Conservation (phyloP, 345 rosid species). For the Noccaea bulbosa region DNA sequence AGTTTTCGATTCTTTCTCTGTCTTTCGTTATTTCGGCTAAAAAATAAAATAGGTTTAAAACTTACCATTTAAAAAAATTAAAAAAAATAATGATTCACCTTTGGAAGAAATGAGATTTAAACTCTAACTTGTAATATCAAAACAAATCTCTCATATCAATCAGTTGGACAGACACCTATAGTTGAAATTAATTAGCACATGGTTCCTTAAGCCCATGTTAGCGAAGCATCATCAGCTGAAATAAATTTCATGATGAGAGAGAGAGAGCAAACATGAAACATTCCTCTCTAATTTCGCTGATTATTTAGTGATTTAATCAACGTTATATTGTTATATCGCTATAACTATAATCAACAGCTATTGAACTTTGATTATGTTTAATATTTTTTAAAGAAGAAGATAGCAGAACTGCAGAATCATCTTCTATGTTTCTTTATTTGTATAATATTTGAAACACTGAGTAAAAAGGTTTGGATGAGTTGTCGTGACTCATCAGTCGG, state of each 20-base stretch:
- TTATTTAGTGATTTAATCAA: not conserved
- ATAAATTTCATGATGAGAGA: not conserved
- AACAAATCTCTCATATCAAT: not conserved
- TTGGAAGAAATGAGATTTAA: not conserved
- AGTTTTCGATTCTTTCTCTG: too few relatives aligned
- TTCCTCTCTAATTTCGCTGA: constrained; percentile 21
- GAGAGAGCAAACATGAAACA: constrained; percentile 33
- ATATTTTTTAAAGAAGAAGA: not conserved
- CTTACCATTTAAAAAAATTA: too few relatives aligned
- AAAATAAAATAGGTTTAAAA: too few relatives aligned
- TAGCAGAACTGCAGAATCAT: constrained; percentile 13
- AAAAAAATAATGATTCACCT: too few relatives aligned
- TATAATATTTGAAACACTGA: constrained; percentile 27
- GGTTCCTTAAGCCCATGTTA: constrained; percentile 17
- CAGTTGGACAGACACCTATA: not conserved
- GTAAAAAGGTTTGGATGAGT: constrained; percentile 31
- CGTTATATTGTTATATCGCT: not conserved
- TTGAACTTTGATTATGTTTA: not conserved
- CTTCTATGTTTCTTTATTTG: constrained; percentile 10
- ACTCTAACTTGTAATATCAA: not conserved
- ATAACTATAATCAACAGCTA: constrained; percentile 13
- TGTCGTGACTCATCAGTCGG: constrained; percentile 43
- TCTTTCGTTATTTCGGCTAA: too few relatives aligned
- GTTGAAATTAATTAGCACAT: constrained; percentile 24
- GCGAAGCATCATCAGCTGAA: constrained; percentile 28